phyloP scores from a whole-genome alignment of 495 filamentous ascomycete genomes.

The Tetracladium setigerum region DNA sequence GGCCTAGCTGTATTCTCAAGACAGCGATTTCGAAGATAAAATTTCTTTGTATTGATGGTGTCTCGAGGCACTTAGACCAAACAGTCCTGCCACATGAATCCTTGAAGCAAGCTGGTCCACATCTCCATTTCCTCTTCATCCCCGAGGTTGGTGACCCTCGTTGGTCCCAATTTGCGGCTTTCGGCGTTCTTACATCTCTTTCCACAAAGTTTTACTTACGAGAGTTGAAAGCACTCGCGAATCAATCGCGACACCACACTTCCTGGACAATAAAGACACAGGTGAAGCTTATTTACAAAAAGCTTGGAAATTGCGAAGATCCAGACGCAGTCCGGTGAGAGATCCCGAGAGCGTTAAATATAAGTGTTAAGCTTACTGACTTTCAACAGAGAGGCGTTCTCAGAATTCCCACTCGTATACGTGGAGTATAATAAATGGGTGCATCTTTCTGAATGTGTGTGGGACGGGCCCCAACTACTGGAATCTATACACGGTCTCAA shows the following conservation, averaged over 20 bases:
- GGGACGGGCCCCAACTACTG: slow-evolving; percentile 1
- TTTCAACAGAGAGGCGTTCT: neutral
- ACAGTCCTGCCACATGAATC: slow-evolving; percentile 1
- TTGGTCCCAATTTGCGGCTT: neutral
- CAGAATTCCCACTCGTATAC: slow-evolving; percentile 3
- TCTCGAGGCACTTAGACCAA: neutral
- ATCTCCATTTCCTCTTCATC: slow-evolving; percentile 1
- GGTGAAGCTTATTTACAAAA: neutral
- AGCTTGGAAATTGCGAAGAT: neutral
- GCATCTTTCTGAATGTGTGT: slow-evolving; percentile 1
- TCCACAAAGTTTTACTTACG: slow-evolving; percentile 1
- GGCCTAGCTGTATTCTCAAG: too few species aligned
- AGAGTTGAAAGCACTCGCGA: slow-evolving; percentile 3
- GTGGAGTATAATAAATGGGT: slow-evolving; percentile 3
- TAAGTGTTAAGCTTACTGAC: slow-evolving; percentile 1
- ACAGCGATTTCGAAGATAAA: slow-evolving; percentile 2
- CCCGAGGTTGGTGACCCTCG: slow-evolving; percentile 2
- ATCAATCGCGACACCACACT: neutral
- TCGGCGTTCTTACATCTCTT: slow-evolving; percentile 1
- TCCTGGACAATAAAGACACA: neutral
- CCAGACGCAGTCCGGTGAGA: neutral
- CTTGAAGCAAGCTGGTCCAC: neutral
- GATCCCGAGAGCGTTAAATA: neutral
- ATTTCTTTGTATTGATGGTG: neutral
- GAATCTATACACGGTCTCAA: slow-evolving; percentile 1